phyloP scores from a whole-genome alignment of 1,139 yeast genomes.

The Lodderomyces orthopsilosis region DNA sequence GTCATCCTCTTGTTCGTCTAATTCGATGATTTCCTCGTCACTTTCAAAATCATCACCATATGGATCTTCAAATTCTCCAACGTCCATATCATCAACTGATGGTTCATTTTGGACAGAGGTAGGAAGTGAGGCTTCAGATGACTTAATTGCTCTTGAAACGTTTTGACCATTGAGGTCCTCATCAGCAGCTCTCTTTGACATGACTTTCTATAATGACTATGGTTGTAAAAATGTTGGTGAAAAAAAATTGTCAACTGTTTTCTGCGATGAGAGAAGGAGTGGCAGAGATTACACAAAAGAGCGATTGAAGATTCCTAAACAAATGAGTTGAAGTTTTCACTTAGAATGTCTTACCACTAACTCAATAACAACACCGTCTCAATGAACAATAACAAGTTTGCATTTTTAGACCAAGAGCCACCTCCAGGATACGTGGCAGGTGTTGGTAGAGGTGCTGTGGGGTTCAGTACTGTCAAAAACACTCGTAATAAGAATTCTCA shows the following conservation, averaged over 20 bases:
- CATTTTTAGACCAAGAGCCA: constrained; percentile 82
- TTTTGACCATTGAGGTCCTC: constrained; percentile 36
- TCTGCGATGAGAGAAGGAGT: constrained; percentile 7
- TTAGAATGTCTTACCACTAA: too few relatives aligned
- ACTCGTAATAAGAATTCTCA: constrained; percentile 42
- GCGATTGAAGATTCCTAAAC: neutral
- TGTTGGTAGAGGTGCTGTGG: constrained; percentile 92
- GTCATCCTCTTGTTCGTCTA: constrained; percentile 68
- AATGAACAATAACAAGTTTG: constrained; percentile 24
- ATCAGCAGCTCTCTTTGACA: constrained; percentile 62
- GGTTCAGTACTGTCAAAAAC: constrained; percentile 69
- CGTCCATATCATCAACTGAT: constrained; percentile 49
- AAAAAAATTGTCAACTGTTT: constrained; percentile 1
- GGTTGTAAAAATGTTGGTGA: neutral
- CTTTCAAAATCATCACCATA: constrained; percentile 94
- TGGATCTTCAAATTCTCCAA: constrained; percentile 93
- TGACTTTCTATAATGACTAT: constrained; percentile 16
- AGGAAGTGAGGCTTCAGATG: constrained; percentile 28
- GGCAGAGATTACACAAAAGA: neutral
- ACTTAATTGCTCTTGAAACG: constrained; percentile 28
- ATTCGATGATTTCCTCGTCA: constrained; percentile 83
- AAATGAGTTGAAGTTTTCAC: neutral
- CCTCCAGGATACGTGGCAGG: constrained; percentile 94
- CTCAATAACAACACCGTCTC: neutral
- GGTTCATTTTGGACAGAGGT: constrained; percentile 20